A percentile compares a stretch with the other conserved stretches of the same genome.
Evolutionary conservation across 208 protist species (phyloP).

Genomic region (Crithidia acanthocephali): DNA sequence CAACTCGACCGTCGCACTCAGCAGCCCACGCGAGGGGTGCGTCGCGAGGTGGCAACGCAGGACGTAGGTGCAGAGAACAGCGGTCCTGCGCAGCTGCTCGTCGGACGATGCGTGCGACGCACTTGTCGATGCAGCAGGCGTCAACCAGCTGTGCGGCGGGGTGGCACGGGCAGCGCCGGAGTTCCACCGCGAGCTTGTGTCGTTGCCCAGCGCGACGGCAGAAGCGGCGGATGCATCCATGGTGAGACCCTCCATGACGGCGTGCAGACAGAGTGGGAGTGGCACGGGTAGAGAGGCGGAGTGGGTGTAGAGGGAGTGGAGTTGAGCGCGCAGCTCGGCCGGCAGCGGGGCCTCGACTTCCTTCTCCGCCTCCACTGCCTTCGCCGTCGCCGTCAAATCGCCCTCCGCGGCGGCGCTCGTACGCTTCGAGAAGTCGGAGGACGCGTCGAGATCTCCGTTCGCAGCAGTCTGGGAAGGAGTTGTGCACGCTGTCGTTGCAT

Average conservation of each 20-base stretch:
- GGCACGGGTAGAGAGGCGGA: constrained; percentile 20
- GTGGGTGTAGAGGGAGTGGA: constrained; percentile 24
- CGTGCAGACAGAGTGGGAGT: constrained; percentile 30
- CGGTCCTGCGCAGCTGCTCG: constrained; percentile 16
- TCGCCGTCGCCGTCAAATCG: no score
- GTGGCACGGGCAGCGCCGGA: neutral
- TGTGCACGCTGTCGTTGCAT: no score
- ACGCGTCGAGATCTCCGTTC: no score
- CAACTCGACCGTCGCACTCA: constrained; percentile 28
- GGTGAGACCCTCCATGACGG: constrained; percentile 26
- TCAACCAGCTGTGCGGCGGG: neutral
- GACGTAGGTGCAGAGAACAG: constrained; percentile 34
- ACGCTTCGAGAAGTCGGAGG: neutral
- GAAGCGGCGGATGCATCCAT: neutral
- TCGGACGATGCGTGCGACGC: constrained; percentile 4
- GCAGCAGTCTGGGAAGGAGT: neutral
- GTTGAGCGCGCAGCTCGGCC: constrained; percentile 19
- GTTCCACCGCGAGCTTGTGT: neutral
- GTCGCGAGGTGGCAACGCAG: constrained; percentile 28
- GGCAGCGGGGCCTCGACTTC: constrained; percentile 27
- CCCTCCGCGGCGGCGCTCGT: neutral
- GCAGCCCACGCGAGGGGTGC: constrained; percentile 17
- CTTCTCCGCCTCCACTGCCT: no score
- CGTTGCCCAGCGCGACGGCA: neutral
- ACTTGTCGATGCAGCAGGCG: neutral